Base-by-base conservation (phyloP, 1,139 yeast genomes). In the Sporopachydermia cereana region DNA sequence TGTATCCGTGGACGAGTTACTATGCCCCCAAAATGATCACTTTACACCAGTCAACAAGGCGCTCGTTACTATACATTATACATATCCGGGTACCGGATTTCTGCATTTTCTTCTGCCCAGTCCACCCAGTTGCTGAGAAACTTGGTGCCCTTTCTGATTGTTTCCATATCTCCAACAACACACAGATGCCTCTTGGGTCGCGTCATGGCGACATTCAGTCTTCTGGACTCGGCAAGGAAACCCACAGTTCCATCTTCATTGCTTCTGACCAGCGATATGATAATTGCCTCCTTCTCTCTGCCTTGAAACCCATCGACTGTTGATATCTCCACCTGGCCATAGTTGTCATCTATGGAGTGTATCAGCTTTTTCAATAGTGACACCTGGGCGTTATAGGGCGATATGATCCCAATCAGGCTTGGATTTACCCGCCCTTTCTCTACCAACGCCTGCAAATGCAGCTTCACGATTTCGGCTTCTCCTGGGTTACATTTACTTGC, bases 221-320 rank as follows among this genome's bases (percentile, higher is more conserved):
- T 66, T 53, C 88, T 65, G 48, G 74, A 71, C 53, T 86, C 95
- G 36, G 71, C 69, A 47, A 86, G 63, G 56, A 86, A 86, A 16
- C 96, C 96, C 44, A 86, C 79, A 46, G 79, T 83, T 42, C 71
- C 63, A 9, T 62, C 55, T 42, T 72, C 72, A 56, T 88, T 88
- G 16, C 93, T 82, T 45, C 96, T 67, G 1, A 86, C 96, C 47
- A 88, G 61, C 0, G 94, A 76, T n/a, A 88, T 69, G 2, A 88
- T 71, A 3, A 88, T 82, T 24, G 84, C 79, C 49, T 88, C 94
- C 57, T 88, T 88, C 58, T 88, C 96, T 48, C 95, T 70, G 0
- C 96, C 96, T 63, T 88, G 96, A 57, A 84, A 88, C 18, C 93
- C 95, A 62, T 85, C 88, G n/a, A 86, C 88, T 0, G 91, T 84